These are phyloP conservation scores for Podila horticola DNA, from an alignment of 192 early-diverging fungal species.

Conservation along the genomic window DNA sequence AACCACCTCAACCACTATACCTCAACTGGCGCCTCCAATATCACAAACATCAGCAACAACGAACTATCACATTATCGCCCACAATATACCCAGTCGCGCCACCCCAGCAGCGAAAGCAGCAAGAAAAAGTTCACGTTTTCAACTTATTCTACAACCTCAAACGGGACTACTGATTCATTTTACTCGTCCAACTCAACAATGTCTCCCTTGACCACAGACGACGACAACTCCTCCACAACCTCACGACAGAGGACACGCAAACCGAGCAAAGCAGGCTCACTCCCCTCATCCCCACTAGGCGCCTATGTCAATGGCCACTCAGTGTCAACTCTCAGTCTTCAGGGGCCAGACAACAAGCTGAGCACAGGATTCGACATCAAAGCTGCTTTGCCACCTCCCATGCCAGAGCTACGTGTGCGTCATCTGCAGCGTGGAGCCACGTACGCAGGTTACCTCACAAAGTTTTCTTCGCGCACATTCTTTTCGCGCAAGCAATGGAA, in stretches of 20 bases:
- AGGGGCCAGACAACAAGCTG: constrained; percentile 3
- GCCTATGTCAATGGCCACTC: constrained; percentile 2
- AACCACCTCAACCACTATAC: constrained; percentile 9
- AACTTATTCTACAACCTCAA: constrained; percentile 23
- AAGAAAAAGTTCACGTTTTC: constrained; percentile 8
- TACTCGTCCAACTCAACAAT: constrained; percentile 17
- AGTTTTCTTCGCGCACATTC: constrained; percentile 48
- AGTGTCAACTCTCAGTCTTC: constrained; percentile 7
- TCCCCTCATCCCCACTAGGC: constrained; percentile 26
- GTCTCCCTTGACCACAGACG: constrained; percentile 28
- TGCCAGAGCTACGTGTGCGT: constrained; percentile 26
- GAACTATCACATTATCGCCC: neutral
- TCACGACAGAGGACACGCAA: constrained; percentile 12
- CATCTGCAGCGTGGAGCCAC: constrained; percentile 23
- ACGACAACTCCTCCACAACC: constrained; percentile 28
- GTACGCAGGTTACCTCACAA: constrained; percentile 43
- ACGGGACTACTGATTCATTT: constrained; percentile 40
- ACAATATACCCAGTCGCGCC: constrained; percentile 2
- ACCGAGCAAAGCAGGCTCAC: constrained; percentile 22
- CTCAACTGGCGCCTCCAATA: neutral
- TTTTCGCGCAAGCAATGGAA: constrained; percentile 55
- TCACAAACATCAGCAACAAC: neutral
- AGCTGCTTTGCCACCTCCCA: neutral
- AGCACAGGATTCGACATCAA: neutral
- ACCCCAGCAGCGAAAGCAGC: neutral